Evolutionary conservation across 805 yeast genomes (phyloP), one percentile per base, ranked within the genome.

Genomic region (Debaryomyces hansenii): DNA sequence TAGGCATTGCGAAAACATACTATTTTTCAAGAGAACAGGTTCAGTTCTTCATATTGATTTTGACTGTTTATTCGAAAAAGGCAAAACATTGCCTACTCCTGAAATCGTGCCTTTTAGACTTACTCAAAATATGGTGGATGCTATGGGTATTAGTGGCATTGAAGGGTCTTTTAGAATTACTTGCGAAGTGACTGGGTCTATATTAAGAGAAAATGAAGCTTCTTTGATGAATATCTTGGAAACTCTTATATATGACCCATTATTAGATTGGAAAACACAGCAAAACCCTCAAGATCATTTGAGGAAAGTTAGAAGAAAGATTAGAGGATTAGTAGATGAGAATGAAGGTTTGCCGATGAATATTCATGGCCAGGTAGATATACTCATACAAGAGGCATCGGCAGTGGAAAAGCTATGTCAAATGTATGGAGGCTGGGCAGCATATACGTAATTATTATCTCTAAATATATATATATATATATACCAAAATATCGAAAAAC

Each of bases 371-470:
- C 96, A 92, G 59, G 97, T 90, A 1, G 97, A 94, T 58, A 83
- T 87, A 24, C 75, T 94, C 49, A 87, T 92, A 28, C 89, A 86
- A 54, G 87, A 85, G 51, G 94, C 98, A 0, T 78, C 87, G 0
- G 82, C 89, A 1, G 71, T 71, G 4, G 88, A 83, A 39, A 84
- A 84, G 51, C 66, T 94, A 37, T 75, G 88, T 27, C 85, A 78
- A 54, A 92, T 94, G 99, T 94, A 89, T 64, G 82, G 87, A 20
- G 99, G 99, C 3, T 94, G 99, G 99, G 66, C 74, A 4, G 69
- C 77, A 6, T 70, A 68, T 50, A 48, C 66, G 15, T 68, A 51
- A 44, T 31, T 12, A 24, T 24, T 4, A 24, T 24, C 10, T 24
- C 18, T 16, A 16, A 16, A 16, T 32, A 18, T 24, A 21, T 21